Evolutionary conservation across 345 rosid species (phyloP).

Genomic region (Trapa bicornis): DNA sequence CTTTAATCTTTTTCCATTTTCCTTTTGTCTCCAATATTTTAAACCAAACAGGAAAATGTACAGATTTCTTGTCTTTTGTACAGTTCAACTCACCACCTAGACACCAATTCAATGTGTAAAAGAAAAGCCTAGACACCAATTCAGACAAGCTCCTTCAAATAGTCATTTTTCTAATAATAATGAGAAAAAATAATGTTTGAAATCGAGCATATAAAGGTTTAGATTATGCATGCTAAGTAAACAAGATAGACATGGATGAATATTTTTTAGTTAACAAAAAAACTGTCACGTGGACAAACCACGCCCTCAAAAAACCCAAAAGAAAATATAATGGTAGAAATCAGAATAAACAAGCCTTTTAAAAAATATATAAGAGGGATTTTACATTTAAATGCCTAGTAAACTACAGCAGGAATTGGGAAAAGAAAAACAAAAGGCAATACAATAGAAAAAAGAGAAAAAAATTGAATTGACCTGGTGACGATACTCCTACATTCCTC

Average conservation of each 20-base stretch:
- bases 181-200: background rate
- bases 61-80: no score
- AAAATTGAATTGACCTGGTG: slow-evolving; percentile 21
- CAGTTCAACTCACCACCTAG: background rate
- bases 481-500: slow-evolving; percentile 88
- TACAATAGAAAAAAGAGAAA: background rate
- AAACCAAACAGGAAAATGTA: no score
- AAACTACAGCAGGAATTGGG: background rate
- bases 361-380: background rate
- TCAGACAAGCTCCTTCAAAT: background rate
- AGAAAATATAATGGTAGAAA: background rate
- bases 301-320: background rate
- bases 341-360: background rate
- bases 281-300: background rate
- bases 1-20: no score
- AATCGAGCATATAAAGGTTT: background rate
- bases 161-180: background rate
- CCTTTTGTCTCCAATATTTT: no score
- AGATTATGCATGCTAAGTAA: background rate
- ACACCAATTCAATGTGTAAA: background rate
- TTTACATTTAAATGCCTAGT: background rate
- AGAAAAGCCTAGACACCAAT: background rate
- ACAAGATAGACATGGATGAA: background rate
- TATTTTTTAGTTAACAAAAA: background rate
- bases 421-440: background rate